Percentiles rank a stretch among this genome's conserved stretches.
Evolutionary conservation across 1,139 yeast species (phyloP).

Genomic region (Ogataea hybrid): DNA sequence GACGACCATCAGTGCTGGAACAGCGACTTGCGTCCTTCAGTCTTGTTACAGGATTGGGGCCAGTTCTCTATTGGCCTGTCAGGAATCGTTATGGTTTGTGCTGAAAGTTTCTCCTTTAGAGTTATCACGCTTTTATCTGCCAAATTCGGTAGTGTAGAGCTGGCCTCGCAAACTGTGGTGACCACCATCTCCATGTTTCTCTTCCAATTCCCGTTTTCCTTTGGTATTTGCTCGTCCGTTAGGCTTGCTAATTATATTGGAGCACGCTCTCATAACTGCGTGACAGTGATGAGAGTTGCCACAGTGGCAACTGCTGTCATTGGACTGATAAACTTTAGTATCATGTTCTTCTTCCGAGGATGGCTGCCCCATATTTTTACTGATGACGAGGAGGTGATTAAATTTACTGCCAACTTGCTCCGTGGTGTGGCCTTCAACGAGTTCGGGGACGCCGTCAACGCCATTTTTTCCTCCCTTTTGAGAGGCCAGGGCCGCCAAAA

Average conservation of each 20-base stretch:
- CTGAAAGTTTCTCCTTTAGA: constrained; percentile 85
- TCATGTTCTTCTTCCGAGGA: constrained; percentile 50
- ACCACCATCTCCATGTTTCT: constrained; percentile 75
- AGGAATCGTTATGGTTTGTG: constrained; percentile 81
- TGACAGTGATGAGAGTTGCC: constrained; percentile 59
- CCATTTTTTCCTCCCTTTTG: constrained; percentile 77
- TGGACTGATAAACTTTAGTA: constrained; percentile 45
- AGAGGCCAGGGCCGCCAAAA: constrained; percentile 87
- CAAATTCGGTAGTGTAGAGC: constrained; percentile 69
- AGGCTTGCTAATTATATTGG: constrained; percentile 87
- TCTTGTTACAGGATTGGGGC: constrained; percentile 53
- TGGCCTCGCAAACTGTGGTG: constrained; percentile 89
- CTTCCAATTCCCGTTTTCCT: constrained; percentile 84
- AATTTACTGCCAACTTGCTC: constrained; percentile 45
- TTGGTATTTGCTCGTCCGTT: constrained; percentile 80
- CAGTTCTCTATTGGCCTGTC: constrained; percentile 74
- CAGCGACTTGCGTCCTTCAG: constrained; percentile 37
- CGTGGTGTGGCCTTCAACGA: constrained; percentile 74
- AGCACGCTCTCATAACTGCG: constrained; percentile 48
- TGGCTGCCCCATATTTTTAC: constrained; percentile 65
- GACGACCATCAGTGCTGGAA: constrained; percentile 76
- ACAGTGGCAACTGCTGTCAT: constrained; percentile 42
- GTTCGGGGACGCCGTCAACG: constrained; percentile 75
- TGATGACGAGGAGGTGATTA: constrained; percentile 59
- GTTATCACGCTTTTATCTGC: constrained; percentile 65